Conservation (phyloP, 1,284 basidiomycete species). For the Ustilago loliicola region DNA sequence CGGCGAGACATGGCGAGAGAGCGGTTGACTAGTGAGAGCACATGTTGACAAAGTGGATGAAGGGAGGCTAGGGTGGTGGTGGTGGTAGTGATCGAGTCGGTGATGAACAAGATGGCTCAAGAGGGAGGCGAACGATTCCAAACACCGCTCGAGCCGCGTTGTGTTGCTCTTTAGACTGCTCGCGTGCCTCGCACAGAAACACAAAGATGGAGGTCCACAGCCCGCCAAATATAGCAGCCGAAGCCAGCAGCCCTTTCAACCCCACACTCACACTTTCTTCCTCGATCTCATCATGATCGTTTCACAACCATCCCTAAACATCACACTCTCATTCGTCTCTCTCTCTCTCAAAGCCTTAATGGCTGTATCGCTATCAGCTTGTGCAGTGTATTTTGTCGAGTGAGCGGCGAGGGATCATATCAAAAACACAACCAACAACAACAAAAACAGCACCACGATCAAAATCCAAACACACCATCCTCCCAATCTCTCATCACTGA, state of each 20-base stretch:
- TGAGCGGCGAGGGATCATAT: slow-evolving; percentile 28
- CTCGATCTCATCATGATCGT: too few relatives aligned
- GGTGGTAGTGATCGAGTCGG: slow-evolving; percentile 3
- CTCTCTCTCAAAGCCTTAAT: background rate
- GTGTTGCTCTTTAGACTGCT: background rate
- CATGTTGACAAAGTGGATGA: background rate
- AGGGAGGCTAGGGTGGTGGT: background rate
- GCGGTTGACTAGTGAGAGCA: background rate
- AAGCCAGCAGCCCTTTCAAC: background rate
- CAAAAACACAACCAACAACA: slow-evolving; percentile 53
- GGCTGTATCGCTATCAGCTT: background rate
- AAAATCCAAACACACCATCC: slow-evolving; percentile 70
- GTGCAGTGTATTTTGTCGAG: too few relatives aligned
- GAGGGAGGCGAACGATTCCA: background rate
- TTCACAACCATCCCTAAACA: too few relatives aligned
- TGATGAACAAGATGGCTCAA: background rate
- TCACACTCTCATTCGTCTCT: background rate
- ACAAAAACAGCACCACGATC: slow-evolving; percentile 55
- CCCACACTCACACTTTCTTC: background rate
- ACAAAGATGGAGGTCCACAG: slow-evolving; percentile 18
- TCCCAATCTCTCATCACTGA: slow-evolving; percentile 63
- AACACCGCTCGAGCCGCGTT: slow-evolving; percentile 4
- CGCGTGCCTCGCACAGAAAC: background rate
- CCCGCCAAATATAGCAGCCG: slow-evolving; percentile 18
- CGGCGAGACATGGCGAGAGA: background rate